phyloP scores from a whole-genome alignment of 192 early-diverging fungal species.

The Coemansia furcata region DNA sequence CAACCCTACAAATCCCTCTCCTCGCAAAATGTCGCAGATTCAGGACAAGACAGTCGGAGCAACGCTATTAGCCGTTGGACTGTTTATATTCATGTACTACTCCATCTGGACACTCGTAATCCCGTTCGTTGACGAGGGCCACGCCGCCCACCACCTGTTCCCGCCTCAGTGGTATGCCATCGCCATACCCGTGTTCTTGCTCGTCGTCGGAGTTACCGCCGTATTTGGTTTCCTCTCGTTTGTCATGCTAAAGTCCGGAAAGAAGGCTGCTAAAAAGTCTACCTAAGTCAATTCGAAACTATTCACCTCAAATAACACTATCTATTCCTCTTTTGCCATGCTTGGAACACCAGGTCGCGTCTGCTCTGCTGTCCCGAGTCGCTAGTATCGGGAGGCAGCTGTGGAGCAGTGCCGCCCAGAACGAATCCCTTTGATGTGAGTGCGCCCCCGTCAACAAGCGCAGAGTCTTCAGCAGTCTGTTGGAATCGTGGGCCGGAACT shows the following conservation, averaged over 20 bases:
- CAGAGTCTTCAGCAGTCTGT: slow-evolving; percentile 7
- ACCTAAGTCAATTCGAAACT: slow-evolving; percentile 30
- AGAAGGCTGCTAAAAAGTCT: slow-evolving; percentile 72
- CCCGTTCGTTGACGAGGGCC: slow-evolving; percentile 77
- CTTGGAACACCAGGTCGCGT: slow-evolving; percentile 31
- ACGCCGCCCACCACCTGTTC: slow-evolving; percentile 74
- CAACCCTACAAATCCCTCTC: background rate
- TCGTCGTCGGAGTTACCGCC: slow-evolving; percentile 74
- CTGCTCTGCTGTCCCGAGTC: background rate
- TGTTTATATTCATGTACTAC: slow-evolving; percentile 83
- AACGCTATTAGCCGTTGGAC: slow-evolving; percentile 63
- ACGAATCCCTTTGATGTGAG: slow-evolving; percentile 31
- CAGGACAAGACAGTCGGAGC: slow-evolving; percentile 81
- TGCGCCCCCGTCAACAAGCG: slow-evolving; percentile 35
- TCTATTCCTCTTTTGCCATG: slow-evolving; percentile 8
- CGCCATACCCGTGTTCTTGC: slow-evolving; percentile 75
- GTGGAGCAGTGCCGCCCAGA: slow-evolving; percentile 34
- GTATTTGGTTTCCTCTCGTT: slow-evolving; percentile 77
- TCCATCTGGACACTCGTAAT: slow-evolving; percentile 87
- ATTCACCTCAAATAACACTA: slow-evolving; percentile 1
- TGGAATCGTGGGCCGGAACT: slow-evolving; percentile 8
- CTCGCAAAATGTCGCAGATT: slow-evolving; percentile 38
- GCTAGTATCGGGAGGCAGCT: background rate
- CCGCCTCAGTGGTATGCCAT: slow-evolving; percentile 85
- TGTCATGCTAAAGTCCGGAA: slow-evolving; percentile 78